Percentiles rank a stretch among this genome's conserved stretches.
Evolutionary conservation across 441 rosid species (phyloP).

Genomic region (Pelargonium australe): DNA sequence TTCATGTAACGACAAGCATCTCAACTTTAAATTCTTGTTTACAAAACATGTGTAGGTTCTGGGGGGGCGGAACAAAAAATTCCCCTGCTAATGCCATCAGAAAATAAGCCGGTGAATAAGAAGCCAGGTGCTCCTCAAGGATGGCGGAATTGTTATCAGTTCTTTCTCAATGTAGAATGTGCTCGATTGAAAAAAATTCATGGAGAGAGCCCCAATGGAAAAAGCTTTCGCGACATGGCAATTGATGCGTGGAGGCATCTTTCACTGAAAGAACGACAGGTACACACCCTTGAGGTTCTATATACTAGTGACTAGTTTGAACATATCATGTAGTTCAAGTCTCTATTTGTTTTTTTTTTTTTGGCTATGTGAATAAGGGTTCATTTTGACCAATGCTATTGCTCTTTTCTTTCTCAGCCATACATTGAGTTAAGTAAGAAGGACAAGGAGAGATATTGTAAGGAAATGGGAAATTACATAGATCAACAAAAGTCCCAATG

Average conservation of each 20-base stretch:
- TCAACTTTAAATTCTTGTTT: not conserved
- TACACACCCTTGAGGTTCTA: not conserved
- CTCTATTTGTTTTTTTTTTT: no score
- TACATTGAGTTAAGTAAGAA: not conserved
- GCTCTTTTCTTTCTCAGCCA: no score
- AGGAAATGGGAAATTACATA: not conserved
- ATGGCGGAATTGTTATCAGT: slow-evolving; percentile 1
- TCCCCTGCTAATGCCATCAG: not conserved
- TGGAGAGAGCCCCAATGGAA: not conserved
- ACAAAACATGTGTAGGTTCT: not conserved
- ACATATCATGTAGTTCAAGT: no score
- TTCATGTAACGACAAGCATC: no score
- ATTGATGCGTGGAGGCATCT: slow-evolving; percentile 3
- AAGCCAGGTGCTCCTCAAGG: slow-evolving; percentile 1
- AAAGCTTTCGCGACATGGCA: not conserved
- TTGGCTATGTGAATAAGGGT: no score
- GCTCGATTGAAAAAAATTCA: not conserved
- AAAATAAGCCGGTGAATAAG: not conserved
- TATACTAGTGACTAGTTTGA: no score
- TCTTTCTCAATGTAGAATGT: not conserved
- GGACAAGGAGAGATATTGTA: not conserved
- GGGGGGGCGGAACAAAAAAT: not conserved
- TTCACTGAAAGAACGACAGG: not conserved
- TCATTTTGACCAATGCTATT: no score
- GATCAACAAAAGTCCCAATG: not conserved